Conservation (phyloP, 192 early-diverging fungal genomes). For the Entrophospora sp. region DNA sequence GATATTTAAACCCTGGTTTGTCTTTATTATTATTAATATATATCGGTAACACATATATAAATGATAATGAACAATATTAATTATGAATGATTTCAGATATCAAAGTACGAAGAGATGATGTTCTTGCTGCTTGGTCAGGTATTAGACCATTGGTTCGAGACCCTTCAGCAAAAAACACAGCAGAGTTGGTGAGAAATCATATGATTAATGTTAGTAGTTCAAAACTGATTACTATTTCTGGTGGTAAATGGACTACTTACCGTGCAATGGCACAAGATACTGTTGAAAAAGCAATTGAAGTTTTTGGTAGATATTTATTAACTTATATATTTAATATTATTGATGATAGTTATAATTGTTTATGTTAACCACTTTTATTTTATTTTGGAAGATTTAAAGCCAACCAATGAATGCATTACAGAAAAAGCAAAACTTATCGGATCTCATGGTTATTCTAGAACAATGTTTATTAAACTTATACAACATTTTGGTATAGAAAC, state of each 20-base stretch:
- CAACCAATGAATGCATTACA: conserved; percentile 64
- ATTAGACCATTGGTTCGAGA: conserved; percentile 96
- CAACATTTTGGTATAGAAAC: conserved; percentile 94
- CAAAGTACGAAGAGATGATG: conserved; percentile 93
- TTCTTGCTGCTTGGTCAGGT: conserved; percentile 94
- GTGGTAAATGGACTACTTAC: conserved; percentile 99
- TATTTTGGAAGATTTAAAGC: conserved; percentile 45
- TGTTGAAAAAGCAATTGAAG: conserved; percentile 75
- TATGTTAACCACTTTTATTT: no score
- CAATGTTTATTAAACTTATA: conserved; percentile 92
- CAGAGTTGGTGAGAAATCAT: conserved; percentile 91
- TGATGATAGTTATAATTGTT: background rate
- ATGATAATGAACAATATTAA: no score
- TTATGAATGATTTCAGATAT: no score
- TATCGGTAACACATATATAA: no score
- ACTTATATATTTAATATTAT: background rate
- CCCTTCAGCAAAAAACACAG: conserved; percentile 85
- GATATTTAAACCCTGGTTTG: conserved; percentile 70
- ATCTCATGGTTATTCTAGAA: conserved; percentile 80
- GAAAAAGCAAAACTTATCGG: conserved; percentile 76
- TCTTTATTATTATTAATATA: no score
- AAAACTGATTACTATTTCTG: conserved; percentile 88
- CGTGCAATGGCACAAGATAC: conserved; percentile 95
- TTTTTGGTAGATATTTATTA: conserved; percentile 38
- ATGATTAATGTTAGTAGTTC: conserved; percentile 82